phyloP scores from a whole-genome alignment of 306 rosid genomes.

The Adenanthera pavonina region DNA sequence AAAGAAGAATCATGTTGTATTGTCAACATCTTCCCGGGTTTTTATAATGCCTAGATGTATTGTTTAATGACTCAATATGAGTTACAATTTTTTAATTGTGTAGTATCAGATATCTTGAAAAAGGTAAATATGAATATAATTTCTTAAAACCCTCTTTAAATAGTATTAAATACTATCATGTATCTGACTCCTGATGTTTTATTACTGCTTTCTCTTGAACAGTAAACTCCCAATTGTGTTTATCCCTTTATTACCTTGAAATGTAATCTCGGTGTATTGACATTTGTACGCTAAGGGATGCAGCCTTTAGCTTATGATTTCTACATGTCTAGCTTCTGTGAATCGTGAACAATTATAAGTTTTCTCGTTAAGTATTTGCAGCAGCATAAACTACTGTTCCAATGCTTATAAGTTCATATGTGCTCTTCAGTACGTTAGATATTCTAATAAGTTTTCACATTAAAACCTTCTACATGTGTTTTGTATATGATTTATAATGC shows the following conservation, averaged over 20 bases:
- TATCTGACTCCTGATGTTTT: neutral
- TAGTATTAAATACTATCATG: no score
- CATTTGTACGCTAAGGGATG: neutral
- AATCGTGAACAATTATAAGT: neutral
- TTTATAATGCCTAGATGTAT: neutral
- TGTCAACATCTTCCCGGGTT: neutral
- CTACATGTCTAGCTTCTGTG: neutral
- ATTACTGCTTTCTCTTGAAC: neutral
- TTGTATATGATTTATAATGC: neutral
- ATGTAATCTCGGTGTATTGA: conserved; percentile 7
- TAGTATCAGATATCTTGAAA: no score
- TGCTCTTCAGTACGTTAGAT: neutral
- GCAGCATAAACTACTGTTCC: conserved; percentile 17
- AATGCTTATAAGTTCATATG: neutral
- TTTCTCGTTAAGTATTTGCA: neutral
- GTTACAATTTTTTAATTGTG: neutral
- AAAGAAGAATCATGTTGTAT: neutral
- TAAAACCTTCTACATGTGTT: neutral
- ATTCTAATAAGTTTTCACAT: neutral
- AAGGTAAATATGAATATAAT: no score
- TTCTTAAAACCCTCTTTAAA: no score
- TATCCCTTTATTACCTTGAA: conserved; percentile 4
- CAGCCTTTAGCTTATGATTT: neutral
- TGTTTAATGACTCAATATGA: neutral
- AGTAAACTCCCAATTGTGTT: neutral